Percentiles rank a stretch among this genome's conserved stretches.
Conservation (phyloP, 2,329 filamentous ascomycete genomes). For the Pestalotiopsis sp. region DNA sequence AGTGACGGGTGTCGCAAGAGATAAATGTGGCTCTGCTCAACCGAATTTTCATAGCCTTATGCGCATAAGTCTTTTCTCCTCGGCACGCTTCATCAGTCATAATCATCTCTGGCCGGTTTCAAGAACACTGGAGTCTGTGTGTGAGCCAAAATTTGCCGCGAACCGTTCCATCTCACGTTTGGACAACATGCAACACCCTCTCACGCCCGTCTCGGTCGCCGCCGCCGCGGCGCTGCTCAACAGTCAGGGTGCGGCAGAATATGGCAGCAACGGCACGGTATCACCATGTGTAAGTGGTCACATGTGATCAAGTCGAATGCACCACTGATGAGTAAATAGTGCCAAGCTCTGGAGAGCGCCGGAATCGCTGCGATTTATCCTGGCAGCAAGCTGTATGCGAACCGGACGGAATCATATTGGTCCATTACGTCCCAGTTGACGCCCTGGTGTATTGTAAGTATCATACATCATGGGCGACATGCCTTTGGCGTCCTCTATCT, state of each 20-base stretch:
- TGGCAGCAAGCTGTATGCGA: constrained; percentile 1
- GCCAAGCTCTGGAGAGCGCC: neutral
- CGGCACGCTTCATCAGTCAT: too few species aligned
- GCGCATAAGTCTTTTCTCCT: neutral
- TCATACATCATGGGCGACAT: neutral
- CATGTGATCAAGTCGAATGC: too few species aligned
- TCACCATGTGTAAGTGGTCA: constrained; percentile 5
- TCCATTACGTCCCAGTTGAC: constrained; percentile 12
- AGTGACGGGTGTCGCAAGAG: too few species aligned
- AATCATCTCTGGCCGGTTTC: too few species aligned
- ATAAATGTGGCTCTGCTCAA: too few species aligned
- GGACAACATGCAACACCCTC: neutral
- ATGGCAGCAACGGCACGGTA: neutral
- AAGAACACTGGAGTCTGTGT: neutral
- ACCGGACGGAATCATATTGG: constrained; percentile 13
- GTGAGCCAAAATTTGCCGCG: neutral
- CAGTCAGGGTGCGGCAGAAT: neutral
- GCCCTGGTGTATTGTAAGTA: constrained; percentile 14
- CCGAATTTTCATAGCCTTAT: too few species aligned
- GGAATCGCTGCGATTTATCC: neutral
- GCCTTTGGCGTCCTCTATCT: neutral
- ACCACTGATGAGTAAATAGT: neutral
- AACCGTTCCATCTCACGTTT: too few species aligned
- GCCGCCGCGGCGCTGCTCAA: neutral
- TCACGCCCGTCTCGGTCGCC: neutral